Percentiles rank a stretch among this genome's conserved stretches.
phyloP scores from a whole-genome alignment of 805 yeast species.

The Diddensiella transvaalensis region DNA sequence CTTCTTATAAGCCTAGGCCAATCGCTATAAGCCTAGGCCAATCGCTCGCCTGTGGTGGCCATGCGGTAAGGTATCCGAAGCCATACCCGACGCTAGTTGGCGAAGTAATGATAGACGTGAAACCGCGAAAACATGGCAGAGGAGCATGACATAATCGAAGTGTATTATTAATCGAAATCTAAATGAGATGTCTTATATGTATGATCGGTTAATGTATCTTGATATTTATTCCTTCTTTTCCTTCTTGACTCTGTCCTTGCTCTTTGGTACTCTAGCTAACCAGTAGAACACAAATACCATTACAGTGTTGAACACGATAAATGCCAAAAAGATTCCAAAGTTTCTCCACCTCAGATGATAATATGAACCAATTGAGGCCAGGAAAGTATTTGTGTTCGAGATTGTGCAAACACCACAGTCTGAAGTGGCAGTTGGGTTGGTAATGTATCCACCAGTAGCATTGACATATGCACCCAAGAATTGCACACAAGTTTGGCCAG shows the following conservation, averaged over 20 bases:
- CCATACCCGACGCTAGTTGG: too few species aligned
- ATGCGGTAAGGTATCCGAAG: too few species aligned
- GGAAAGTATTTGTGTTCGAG: conserved; percentile 54
- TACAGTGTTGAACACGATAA: conserved; percentile 44
- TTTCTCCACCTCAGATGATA: conserved; percentile 50
- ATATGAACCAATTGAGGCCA: conserved; percentile 38
- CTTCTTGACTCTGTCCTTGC: conserved; percentile 21
- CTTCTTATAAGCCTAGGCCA: too few species aligned
- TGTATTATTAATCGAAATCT: too few species aligned
- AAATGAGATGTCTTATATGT: too few species aligned
- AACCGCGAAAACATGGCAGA: too few species aligned
- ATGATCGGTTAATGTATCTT: too few species aligned
- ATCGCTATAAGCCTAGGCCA: too few species aligned
- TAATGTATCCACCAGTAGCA: conserved; percentile 52
- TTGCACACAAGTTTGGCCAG: conserved; percentile 60
- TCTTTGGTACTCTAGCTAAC: conserved; percentile 72
- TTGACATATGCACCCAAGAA: conserved; percentile 46
- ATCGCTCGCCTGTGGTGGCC: too few species aligned
- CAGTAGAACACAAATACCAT: conserved; percentile 51
- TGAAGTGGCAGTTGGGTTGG: conserved; percentile 46
- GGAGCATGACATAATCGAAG: too few species aligned
- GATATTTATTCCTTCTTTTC: background rate
- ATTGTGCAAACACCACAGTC: conserved; percentile 61
- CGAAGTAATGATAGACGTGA: too few species aligned
- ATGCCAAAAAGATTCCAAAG: conserved; percentile 53